These are phyloP conservation scores for Chrysophaeum taylorii DNA, from an alignment of 352 stramenopile genomes.

Conservation along the genomic window DNA sequence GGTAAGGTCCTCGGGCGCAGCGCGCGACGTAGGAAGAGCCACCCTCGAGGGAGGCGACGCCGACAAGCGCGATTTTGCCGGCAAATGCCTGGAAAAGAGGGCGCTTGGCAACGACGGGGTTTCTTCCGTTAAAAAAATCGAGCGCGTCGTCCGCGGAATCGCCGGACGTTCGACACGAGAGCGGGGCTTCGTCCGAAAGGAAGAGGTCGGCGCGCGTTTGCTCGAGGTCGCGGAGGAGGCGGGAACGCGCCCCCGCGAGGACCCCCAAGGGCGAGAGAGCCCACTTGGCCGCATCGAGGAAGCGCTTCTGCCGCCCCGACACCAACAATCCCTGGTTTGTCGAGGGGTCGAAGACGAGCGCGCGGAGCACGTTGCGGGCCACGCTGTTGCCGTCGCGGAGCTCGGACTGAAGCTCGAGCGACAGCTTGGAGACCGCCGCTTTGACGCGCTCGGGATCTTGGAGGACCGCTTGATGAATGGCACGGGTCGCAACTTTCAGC, in stretches of 20 bases:
- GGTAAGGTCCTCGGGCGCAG: constrained; percentile 15
- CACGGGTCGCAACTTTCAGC: constrained; percentile 19
- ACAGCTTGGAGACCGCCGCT: constrained; percentile 29
- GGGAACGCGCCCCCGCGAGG: background rate
- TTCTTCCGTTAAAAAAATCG: background rate
- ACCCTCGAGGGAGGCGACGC: constrained; percentile 1
- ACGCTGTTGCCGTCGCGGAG: constrained; percentile 27
- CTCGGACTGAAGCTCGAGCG: constrained; percentile 29
- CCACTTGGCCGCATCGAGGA: background rate
- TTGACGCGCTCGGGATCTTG: constrained; percentile 21
- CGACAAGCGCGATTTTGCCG: background rate
- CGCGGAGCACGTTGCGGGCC: constrained; percentile 16
- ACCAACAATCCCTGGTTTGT: constrained; percentile 18
- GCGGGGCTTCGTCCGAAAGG: background rate
- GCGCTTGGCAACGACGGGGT: background rate
- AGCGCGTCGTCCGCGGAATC: constrained; percentile 3
- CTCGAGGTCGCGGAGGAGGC: background rate
- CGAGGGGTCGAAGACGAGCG: constrained; percentile 23
- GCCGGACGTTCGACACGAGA: too few relatives aligned
- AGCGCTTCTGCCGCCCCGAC: background rate
- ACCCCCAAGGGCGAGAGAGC: background rate
- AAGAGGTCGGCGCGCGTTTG: background rate
- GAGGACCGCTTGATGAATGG: constrained; percentile 28
- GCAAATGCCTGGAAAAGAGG: too few relatives aligned
- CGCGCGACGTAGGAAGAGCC: background rate